Conservation (phyloP, 73 alveolate genomes). For the Breviolum minutum region DNA sequence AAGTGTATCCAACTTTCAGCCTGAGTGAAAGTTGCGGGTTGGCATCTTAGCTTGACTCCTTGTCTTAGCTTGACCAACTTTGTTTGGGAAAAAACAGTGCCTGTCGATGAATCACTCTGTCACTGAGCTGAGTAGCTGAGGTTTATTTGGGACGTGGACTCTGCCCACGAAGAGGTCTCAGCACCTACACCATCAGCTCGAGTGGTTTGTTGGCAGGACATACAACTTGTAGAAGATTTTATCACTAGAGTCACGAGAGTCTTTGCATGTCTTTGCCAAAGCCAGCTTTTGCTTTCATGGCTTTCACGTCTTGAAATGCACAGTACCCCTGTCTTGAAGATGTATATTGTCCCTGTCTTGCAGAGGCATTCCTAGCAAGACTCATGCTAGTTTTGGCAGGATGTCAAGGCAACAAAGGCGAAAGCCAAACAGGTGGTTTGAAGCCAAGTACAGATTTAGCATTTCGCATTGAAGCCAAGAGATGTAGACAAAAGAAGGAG, state of each 20-base stretch:
- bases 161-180: background rate
- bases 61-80: background rate
- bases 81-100: too few species aligned
- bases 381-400: too few species aligned
- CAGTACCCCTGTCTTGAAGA: too few species aligned
- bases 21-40: constrained; percentile 66
- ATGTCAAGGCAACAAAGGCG: background rate
- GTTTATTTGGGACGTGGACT: constrained; percentile 32
- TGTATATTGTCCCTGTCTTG: too few species aligned
- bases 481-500: too few species aligned
- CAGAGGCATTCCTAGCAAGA: too few species aligned
- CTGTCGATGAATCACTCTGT: too few species aligned
- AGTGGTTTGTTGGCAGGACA: constrained; percentile 44
- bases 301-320: too few species aligned
- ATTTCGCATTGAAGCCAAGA: too few species aligned
- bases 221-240: background rate
- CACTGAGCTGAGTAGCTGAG: background rate
- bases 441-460: background rate
- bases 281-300: too few species aligned
- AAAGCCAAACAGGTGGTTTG: constrained; percentile 12
- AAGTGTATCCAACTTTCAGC: constrained; percentile 54
- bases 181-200: background rate
- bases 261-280: too few species aligned
- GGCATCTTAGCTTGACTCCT: background rate
- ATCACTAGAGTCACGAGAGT: background rate